Evolutionary conservation across 306 rosid species (phyloP).

Genomic region (Oemleria cerasiformis): DNA sequence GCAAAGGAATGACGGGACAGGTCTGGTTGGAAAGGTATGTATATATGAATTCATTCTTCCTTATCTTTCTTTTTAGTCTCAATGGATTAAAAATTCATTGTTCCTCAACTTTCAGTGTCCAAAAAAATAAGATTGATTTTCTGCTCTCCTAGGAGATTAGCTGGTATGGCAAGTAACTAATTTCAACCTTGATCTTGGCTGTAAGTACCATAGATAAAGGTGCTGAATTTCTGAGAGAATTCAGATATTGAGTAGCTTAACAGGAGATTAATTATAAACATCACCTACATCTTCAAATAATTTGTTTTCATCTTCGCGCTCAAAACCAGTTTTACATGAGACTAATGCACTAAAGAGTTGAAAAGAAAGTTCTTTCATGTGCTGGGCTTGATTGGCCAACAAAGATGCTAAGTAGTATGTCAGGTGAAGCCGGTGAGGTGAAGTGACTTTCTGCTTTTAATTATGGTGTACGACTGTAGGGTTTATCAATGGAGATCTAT

Average conservation of each 20-base stretch:
- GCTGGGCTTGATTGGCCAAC: not conserved
- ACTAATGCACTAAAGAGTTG: not conserved
- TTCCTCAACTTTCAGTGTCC: not conserved
- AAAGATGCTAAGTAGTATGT: not conserved
- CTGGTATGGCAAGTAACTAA: not conserved
- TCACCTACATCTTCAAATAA: not conserved
- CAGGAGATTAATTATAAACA: not conserved
- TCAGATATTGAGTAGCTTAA: not conserved
- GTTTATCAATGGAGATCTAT: not conserved
- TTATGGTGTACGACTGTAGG: not conserved
- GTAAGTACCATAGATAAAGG: not conserved
- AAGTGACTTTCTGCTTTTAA: not conserved
- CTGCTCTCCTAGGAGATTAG: not conserved
- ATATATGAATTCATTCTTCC: slow-evolving; percentile 7
- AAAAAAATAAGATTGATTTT: not conserved
- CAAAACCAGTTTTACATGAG: not conserved
- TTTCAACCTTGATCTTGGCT: not conserved
- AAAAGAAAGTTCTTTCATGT: not conserved
- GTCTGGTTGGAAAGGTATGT: slow-evolving; percentile 33
- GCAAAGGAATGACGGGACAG: slow-evolving; percentile 27
- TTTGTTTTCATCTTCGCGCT: not conserved
- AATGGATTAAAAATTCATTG: not conserved
- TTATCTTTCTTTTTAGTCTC: not conserved
- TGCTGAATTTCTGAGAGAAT: not conserved
- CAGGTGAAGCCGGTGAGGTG: not conserved